Conservation (phyloP, 1,284 basidiomycete species). For the Porodaedalea pini region DNA sequence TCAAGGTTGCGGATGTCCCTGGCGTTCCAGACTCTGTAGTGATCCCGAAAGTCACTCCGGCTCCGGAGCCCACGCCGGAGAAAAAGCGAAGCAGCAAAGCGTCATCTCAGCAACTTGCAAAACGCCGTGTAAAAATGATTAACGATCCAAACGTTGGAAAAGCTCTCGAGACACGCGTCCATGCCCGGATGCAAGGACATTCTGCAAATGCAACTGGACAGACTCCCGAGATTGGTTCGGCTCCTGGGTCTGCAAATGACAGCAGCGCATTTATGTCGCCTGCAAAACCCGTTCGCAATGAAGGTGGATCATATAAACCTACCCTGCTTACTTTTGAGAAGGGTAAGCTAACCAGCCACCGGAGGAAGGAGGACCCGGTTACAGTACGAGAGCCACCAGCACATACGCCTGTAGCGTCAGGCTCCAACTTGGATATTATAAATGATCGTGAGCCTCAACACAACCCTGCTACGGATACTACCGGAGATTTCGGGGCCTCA, state of each 20-base stretch:
- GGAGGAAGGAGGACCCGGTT: not conserved
- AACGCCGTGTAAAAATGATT: slow-evolving; percentile 5
- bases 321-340: slow-evolving; percentile 14
- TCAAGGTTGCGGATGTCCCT: no score
- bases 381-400: not conserved
- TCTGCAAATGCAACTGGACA: not conserved
- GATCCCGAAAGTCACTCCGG: no score
- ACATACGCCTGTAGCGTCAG: not conserved
- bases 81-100: not conserved
- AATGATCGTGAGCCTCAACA: not conserved
- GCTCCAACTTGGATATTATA: not conserved
- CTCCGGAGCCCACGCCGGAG: no score
- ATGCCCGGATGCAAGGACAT: not conserved
- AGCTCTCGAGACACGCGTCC: slow-evolving; percentile 3
- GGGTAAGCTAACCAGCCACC: slow-evolving; percentile 12
- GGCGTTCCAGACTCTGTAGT: no score
- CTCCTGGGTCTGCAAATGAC: no score
- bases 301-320: not conserved
- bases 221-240: no score
- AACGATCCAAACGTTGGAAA: slow-evolving; percentile 10
- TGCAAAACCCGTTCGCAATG: not conserved
- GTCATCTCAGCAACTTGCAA: not conserved
- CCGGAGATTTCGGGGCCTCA: not conserved
- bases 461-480: not conserved
- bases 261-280: not conserved